Evolutionary conservation across 306 rosid species (phyloP), one percentile per base, ranked within the genome.

Genomic region (Cicer arietinum): DNA sequence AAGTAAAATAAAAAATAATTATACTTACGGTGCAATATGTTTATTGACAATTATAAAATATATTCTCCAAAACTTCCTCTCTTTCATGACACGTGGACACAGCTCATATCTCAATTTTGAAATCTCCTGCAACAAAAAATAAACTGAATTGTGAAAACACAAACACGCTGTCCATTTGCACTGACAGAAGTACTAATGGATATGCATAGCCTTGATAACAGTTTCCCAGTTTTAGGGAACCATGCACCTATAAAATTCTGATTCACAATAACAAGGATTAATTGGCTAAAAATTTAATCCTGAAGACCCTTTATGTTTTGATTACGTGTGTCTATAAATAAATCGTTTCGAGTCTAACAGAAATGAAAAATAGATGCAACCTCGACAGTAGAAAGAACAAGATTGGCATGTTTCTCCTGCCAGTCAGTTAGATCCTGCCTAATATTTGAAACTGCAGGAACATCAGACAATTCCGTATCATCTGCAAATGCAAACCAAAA

Each of bases 61-160:
- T 77, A 91, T 88, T 73, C 87, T 89, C 92, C 97, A 91, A 81
- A 88, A 89, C 80, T 83, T 89, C 77, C 92, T 89, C 80, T 88
- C 92, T 75, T 79, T 91, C 92, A 91, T 91, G 69, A 83, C 80
- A 45, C 89, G 87, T 41, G 92, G 92, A 75, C 95, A 88, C 74
- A 91, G 72, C 75, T 82, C 92, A 61, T 91, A 89, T 48, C 95
- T 85, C 70, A 89, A 85, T 67, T 75, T 73, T 17, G 91, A 91
- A 59, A 91, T 89, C 52, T 89, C 92, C 95, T 91, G 82, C 72
- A 84, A 77, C 40, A 81, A 62, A 66, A 14, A 56, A 79, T 46
- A 51, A 59, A 39, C 8, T 37, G 45, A 59, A 59, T n/a, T 3
- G 61, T 67, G 14, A 30, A 30, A 30, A 30, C 37, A 30, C 6